These are phyloP conservation scores for Penicillium decumbens DNA, from an alignment of 2,329 filamentous ascomycete genomes.

Conservation along the genomic window DNA sequence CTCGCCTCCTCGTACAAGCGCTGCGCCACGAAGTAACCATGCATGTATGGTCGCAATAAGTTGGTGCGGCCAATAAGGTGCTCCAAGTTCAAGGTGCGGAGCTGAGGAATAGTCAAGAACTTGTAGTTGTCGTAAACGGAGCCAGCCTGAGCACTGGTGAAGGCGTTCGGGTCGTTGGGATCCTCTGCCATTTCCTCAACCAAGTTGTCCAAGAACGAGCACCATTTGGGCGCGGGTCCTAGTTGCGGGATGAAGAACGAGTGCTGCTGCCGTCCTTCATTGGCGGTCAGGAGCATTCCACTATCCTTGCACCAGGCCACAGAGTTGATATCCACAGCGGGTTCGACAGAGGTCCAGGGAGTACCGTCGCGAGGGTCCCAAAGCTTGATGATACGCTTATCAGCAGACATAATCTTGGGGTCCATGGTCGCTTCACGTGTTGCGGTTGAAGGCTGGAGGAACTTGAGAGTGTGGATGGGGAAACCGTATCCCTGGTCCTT, in stretches of 20 bases:
- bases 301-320: conserved; percentile 89
- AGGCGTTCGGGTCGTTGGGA: conserved; percentile 57
- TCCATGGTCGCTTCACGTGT: conserved; percentile 65
- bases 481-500: conserved; percentile 97
- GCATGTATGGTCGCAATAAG: conserved; percentile 92
- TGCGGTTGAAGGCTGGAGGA: conserved; percentile 60
- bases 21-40: conserved; percentile 95
- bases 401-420: conserved; percentile 79
- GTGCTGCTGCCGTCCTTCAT: conserved; percentile 92
- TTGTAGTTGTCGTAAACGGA: conserved; percentile 99
- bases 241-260: conserved; percentile 92
- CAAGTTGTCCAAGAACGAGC: conserved; percentile 91
- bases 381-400: conserved; percentile 95
- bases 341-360: conserved; percentile 94
- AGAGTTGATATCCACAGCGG: conserved; percentile 87
- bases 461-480: conserved; percentile 77
- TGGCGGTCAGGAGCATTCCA: conserved; percentile 93
- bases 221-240: conserved; percentile 91
- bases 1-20: conserved; percentile 92
- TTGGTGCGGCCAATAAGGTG: conserved; percentile 89
- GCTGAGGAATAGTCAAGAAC: conserved; percentile 83
- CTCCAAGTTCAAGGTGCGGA: conserved; percentile 77
- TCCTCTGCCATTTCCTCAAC: conserved; percentile 98
- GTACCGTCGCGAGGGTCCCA: conserved; percentile 80
- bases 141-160: conserved; percentile 47